Evolutionary conservation across 352 stramenopile genomes (phyloP).

Genomic region (Phytophthora hybrid): DNA sequence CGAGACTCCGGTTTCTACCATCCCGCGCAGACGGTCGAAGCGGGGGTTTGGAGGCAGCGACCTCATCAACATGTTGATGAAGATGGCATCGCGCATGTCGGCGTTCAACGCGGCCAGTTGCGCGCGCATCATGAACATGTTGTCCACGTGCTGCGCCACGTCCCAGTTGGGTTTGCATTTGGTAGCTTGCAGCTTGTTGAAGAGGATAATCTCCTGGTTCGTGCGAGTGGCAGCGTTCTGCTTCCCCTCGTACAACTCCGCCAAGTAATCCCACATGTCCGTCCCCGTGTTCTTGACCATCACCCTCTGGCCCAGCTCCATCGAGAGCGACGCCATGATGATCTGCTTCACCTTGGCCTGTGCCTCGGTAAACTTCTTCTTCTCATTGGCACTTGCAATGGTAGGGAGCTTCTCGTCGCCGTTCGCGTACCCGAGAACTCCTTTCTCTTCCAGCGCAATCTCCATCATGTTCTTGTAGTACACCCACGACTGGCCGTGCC

Average conservation of each 20-base stretch:
- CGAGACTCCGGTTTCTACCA: not conserved
- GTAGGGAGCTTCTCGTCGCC: not conserved
- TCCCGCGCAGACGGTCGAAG: not conserved
- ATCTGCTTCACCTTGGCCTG: slow-evolving; percentile 16
- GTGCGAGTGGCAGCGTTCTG: not conserved
- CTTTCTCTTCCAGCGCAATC: slow-evolving; percentile 10
- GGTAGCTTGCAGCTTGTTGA: no score
- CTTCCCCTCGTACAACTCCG: not conserved
- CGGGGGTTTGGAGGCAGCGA: not conserved
- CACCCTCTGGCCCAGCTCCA: not conserved
- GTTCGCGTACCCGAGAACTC: not conserved
- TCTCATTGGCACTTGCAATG: not conserved
- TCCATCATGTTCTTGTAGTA: slow-evolving; percentile 29
- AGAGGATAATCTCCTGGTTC: not conserved
- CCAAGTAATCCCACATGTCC: not conserved
- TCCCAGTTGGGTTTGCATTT: no score
- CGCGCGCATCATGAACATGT: not conserved
- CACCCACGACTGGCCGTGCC: slow-evolving; percentile 15
- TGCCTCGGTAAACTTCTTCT: slow-evolving; percentile 12
- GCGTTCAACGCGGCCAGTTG: not conserved
- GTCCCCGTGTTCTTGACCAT: not conserved
- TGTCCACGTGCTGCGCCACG: not conserved
- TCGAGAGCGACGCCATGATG: no score
- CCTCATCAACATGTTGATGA: not conserved
- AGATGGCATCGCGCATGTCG: not conserved